These are phyloP conservation scores for Stagonosporopsis rhizophila DNA, from an alignment of 2,329 filamentous ascomycete genomes.

Conservation along the genomic window DNA sequence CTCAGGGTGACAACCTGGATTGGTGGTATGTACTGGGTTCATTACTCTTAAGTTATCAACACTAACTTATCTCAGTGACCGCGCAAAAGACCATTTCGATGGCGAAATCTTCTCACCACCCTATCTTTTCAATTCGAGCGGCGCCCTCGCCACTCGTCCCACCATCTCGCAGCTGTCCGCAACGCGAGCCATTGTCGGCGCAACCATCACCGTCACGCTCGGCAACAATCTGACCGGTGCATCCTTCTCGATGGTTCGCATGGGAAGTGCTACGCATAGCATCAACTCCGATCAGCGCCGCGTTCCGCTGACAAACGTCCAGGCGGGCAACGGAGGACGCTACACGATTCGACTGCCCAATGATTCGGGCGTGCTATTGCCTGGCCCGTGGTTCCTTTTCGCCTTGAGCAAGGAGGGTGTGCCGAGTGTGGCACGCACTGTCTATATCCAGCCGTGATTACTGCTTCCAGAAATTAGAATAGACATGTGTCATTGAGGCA, in stretches of 20 bases:
- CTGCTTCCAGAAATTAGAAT: background rate
- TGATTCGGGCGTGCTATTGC: slow-evolving; percentile 23
- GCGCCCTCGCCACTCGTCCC: slow-evolving; percentile 17
- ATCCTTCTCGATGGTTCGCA: slow-evolving; percentile 25
- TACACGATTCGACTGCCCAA: slow-evolving; percentile 13
- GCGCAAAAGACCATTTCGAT: slow-evolving; percentile 54
- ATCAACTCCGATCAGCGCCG: slow-evolving; percentile 33
- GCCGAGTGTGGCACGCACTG: slow-evolving; percentile 27
- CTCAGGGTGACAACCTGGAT: slow-evolving; percentile 32
- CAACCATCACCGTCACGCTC: background rate
- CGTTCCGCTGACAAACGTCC: slow-evolving; percentile 20
- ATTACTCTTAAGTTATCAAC: slow-evolving; percentile 8
- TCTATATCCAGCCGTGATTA: background rate
- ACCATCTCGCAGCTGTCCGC: slow-evolving; percentile 15
- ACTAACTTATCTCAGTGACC: background rate
- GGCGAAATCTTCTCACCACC: slow-evolving; percentile 62
- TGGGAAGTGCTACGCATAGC: slow-evolving; percentile 33
- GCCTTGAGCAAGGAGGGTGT: slow-evolving; percentile 27
- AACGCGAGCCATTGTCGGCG: background rate
- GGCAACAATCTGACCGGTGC: background rate
- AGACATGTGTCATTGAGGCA: background rate
- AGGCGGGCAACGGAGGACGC: slow-evolving; percentile 1
- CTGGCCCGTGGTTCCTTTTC: slow-evolving; percentile 31
- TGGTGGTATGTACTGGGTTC: slow-evolving; percentile 52
- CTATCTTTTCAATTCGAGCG: slow-evolving; percentile 56